Evolutionary conservation across 2,329 filamentous ascomycete genomes (phyloP), one percentile per base, ranked within the genome.

Genomic region (Parastagonospora avenae): DNA sequence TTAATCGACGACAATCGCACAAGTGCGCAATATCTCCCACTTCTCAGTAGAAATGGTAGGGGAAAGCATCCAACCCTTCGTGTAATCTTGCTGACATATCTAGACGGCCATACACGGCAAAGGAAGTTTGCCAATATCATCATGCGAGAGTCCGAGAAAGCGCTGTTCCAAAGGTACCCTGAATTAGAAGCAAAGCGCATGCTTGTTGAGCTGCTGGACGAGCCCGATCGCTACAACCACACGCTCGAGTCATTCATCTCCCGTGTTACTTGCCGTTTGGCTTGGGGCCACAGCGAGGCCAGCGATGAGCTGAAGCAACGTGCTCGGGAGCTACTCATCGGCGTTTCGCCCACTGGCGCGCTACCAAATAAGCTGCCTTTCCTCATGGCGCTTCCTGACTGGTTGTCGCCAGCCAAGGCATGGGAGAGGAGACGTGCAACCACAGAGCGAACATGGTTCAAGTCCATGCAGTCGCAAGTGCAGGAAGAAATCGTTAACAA

Each of bases 271-370:
- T 76, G 74, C 45, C 71, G 76, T 28, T 64, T 79, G 8, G 77
- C 76, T 12, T 79, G 76, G 76, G 77, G 76, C 8, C 76, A 74
- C 46, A 68, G 74, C 42, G 71, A 75, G 45, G 74, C 72, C 8
- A 75, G 74, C 29, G 76, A 79, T 35, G 77, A 79, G 48, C 70
- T 79, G 39, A 79, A 79, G 50, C 76, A 79, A 55, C 70, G 76
- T 38, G 76, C 77, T 4, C 73, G 76, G 35, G 77, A 79, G 52
- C 71, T 79, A 11, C 67, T 79, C 11, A 74, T 78, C 42, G 74
- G 74, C 16, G 76, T 79, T 2, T 78, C 76, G 5, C 77, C 77
- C 2, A 77, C 74, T 32, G 77, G 77, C n/a, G 71, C 75, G 8
- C 61, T 79, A 1, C 70, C 67, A 12, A 79, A 79, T 66, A 78